Evolutionary conservation across 768 basidiomycete species (phyloP).

Genomic region (Tephrocybe sp.): DNA sequence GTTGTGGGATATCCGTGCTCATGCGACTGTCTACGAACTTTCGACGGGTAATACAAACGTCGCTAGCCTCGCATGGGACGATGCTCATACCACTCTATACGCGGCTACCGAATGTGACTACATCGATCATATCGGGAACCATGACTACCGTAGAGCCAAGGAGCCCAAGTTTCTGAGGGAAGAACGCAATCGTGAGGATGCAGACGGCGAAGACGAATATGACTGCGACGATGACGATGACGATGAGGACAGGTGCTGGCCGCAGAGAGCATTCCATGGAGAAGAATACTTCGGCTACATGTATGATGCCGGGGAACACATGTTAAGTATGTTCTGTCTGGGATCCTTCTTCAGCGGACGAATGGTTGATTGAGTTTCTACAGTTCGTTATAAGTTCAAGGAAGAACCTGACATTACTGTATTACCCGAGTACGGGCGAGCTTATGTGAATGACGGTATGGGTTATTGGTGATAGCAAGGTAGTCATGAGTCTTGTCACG

Average conservation of each 20-base stretch:
- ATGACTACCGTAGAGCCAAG: constrained; percentile 26
- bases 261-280: constrained; percentile 17
- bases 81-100: constrained; percentile 18
- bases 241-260: constrained; percentile 8
- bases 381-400: constrained; percentile 1
- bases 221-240: constrained; percentile 10
- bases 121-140: neutral
- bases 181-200: neutral
- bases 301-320: neutral
- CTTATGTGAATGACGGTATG: constrained; percentile 2
- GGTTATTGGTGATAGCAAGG: neutral
- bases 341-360: neutral
- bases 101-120: constrained; percentile 28
- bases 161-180: neutral
- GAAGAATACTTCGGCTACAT: constrained; percentile 3
- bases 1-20: constrained; percentile 34
- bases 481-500: too few relatives aligned
- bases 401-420: neutral
- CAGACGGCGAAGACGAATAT: neutral
- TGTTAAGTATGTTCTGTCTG: constrained; percentile 26
- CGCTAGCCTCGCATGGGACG: constrained; percentile 27
- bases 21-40: constrained; percentile 32
- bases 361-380: neutral
- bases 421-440: neutral
- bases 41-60: constrained; percentile 35